A percentile compares a stretch with the other conserved stretches of the same genome.
phyloP scores from a whole-genome alignment of 2,329 filamentous ascomycete species.

The Bipolaris oryzae region DNA sequence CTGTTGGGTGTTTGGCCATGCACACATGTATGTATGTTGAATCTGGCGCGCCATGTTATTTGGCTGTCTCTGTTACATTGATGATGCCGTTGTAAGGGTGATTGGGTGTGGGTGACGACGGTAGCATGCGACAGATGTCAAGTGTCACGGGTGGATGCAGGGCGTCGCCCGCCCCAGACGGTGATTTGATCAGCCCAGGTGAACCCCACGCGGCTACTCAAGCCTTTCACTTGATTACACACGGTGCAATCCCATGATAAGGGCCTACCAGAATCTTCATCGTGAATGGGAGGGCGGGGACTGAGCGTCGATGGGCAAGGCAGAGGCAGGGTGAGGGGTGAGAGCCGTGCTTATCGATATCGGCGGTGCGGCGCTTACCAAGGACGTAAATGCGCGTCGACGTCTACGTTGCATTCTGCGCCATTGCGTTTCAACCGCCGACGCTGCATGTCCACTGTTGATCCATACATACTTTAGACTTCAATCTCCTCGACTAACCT shows the following conservation, averaged over 20 bases:
- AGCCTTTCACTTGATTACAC: not conserved
- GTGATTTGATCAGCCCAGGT: not conserved
- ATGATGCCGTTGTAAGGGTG: not conserved
- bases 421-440: conserved; percentile 4
- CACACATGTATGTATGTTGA: no score
- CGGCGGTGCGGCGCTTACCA: conserved; percentile 9
- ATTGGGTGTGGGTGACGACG: not conserved
- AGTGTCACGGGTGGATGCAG: no score
- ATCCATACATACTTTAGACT: no score
- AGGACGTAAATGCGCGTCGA: conserved; percentile 8
- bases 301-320: not conserved
- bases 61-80: no score
- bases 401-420: conserved; percentile 15
- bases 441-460: not conserved
- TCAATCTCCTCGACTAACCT: not conserved
- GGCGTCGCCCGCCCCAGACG: no score
- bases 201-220: not conserved
- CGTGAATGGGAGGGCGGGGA: not conserved
- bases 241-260: no score
- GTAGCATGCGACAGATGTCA: not conserved
- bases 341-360: conserved; percentile 8
- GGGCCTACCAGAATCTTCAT: not conserved
- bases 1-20: not conserved
- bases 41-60: no score
- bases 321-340: not conserved